A percentile compares a stretch with the other conserved stretches of the same genome.
These are phyloP conservation scores for Cercospora brassicicola DNA, from an alignment of 2,329 filamentous ascomycete species.

Conservation along the genomic window DNA sequence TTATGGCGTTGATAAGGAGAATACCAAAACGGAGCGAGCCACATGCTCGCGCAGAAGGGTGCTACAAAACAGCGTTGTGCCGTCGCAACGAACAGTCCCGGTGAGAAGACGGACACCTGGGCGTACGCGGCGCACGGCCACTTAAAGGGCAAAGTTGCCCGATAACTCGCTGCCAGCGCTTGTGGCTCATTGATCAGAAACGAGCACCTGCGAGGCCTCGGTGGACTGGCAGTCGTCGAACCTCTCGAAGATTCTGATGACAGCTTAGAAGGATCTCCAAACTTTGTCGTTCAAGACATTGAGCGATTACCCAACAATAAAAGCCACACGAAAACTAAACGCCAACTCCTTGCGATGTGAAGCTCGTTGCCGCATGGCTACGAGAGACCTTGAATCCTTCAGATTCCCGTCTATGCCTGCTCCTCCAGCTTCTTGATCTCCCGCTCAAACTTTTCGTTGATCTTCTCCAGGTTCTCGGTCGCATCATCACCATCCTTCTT, in stretches of 20 bases:
- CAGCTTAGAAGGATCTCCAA: not conserved
- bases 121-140: not conserved
- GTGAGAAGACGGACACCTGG: not conserved
- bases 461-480: not conserved
- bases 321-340: not conserved
- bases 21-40: not conserved
- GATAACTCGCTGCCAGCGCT: not conserved
- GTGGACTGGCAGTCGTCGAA: not conserved
- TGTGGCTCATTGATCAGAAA: not conserved
- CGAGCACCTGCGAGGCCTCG: not conserved
- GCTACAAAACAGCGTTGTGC: not conserved
- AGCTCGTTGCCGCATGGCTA: not conserved
- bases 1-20: slow-evolving; percentile 5
- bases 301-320: not conserved
- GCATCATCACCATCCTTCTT: not conserved
- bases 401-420: not conserved
- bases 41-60: not conserved
- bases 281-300: not conserved
- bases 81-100: not conserved
- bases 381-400: not conserved
- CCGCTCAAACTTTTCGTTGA: not conserved
- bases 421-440: not conserved
- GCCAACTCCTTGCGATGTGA: not conserved
- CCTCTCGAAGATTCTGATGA: not conserved
- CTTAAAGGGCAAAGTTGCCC: not conserved